Conservation (phyloP, 148 eudicot species). For the Silene uniflora region DNA sequence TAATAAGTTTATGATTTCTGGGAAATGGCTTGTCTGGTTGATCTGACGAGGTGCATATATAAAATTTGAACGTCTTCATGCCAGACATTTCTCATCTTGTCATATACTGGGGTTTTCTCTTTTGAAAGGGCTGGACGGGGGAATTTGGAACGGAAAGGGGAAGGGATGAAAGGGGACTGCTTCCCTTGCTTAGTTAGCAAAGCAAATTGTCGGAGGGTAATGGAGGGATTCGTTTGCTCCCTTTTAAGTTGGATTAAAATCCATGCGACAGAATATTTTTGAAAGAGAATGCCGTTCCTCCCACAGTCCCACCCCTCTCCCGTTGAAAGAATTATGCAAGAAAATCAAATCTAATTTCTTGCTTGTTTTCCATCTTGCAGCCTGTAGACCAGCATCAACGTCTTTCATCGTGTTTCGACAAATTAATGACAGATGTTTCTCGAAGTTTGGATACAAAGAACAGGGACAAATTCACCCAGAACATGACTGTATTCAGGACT, state of each 20-base stretch:
- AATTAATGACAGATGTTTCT: conserved; percentile 63
- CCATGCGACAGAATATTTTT: background rate
- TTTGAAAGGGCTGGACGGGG: background rate
- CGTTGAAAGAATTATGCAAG: no score
- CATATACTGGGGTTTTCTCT: background rate
- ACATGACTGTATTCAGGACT: conserved; percentile 58
- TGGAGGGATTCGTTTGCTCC: background rate
- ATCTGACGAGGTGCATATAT: background rate
- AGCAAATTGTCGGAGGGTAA: no score
- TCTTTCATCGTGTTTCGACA: conserved; percentile 64
- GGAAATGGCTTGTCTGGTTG: background rate
- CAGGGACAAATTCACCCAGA: conserved; percentile 84
- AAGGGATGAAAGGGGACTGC: background rate
- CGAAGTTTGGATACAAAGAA: conserved; percentile 76
- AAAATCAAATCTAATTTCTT: background rate
- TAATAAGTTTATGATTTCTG: background rate
- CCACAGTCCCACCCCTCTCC: no score
- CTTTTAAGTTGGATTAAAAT: background rate
- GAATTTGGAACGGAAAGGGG: background rate
- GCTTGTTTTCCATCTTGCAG: conserved; percentile 39
- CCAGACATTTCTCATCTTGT: background rate
- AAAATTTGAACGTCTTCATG: background rate
- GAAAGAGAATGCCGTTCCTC: background rate
- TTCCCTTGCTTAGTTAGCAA: no score
- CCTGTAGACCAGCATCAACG: conserved; percentile 75